Base-by-base conservation (phyloP, 805 yeast species). In the Debaryomyces tyrocola region DNA sequence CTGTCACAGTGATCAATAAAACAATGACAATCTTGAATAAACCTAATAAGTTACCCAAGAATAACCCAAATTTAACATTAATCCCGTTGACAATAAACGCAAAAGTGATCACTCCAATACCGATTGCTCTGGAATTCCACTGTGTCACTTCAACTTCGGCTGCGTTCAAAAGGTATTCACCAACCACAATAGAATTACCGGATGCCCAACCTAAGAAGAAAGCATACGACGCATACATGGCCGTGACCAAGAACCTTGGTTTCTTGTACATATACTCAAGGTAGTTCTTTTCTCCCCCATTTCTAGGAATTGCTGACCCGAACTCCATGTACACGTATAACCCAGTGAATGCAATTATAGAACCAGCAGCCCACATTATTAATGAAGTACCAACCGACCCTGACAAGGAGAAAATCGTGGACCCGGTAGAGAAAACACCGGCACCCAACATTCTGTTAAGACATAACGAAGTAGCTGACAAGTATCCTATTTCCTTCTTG, bases 241-340 rank as follows among this genome's bases (percentile, higher is more conserved):
- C 80, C 21, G 87, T 83, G 39, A 84, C 77, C 48, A 88, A 71
- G 59, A 84, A 86, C 60, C 71, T 77, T 36, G 96, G 96, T 55
- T 78, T 81, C 41, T 73, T 74, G 68, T 75, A 88, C 41, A 86
- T 79, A 55, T 77, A 84, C 62, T 87, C 94, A 55, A 88, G 67
- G 61, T 88, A 88, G 58, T 85, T 86, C 66, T 86, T 87, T 60
- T 88, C 96, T 54, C 94, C 96, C 54, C 96, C 96, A 58, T 87
- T 87, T 67, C 85, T 79, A 40, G 89, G 88, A 47, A 86, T 80
- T 40, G 81, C 83, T 2, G 82, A 79, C 12, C 95, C 95, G 62
- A 85, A 84, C 60, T 87, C 94, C 82, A 87, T 80, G 63, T 87
- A 87, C 3, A 84, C 89, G 58, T 80, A 75, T 55, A 85, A 63